Evolutionary conservation across 306 rosid genomes (phyloP).

Genomic region (Gynostemma pentaphyllum): DNA sequence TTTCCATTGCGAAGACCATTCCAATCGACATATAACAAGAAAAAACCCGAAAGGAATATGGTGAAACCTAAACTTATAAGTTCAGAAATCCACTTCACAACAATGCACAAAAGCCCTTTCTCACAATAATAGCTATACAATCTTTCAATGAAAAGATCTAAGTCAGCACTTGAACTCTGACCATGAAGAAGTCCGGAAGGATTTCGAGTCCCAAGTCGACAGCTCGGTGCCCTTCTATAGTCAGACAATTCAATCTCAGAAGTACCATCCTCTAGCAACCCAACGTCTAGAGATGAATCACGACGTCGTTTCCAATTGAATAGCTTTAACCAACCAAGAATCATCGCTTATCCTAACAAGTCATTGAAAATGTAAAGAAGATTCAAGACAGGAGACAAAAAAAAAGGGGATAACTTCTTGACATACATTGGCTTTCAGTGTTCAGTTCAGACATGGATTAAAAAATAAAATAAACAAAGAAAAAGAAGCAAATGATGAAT

Average conservation of each 20-base stretch:
- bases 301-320: slow-evolving; percentile 46
- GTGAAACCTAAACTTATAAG: slow-evolving; percentile 78
- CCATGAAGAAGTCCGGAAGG: slow-evolving; percentile 78
- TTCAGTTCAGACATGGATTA: too few species aligned
- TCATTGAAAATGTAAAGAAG: too few species aligned
- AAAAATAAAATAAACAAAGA: too few species aligned
- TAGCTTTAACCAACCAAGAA: too few species aligned
- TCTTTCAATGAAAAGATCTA: slow-evolving; percentile 92
- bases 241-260: slow-evolving; percentile 69
- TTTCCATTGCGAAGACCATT: slow-evolving; percentile 83
- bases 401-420: too few species aligned
- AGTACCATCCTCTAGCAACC: slow-evolving; percentile 43
- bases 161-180: slow-evolving; percentile 73
- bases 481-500: too few species aligned
- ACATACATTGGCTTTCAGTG: too few species aligned
- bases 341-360: too few species aligned
- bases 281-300: slow-evolving; percentile 42
- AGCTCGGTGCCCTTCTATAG: slow-evolving; percentile 50
- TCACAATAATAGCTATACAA: slow-evolving; percentile 78
- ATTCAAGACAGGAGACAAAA: too few species aligned
- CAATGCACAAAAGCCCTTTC: slow-evolving; percentile 90
- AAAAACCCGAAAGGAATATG: slow-evolving; percentile 79
- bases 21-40: slow-evolving; percentile 82
- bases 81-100: slow-evolving; percentile 83
- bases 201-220: slow-evolving; percentile 71